phyloP scores from a whole-genome alignment of 495 filamentous ascomycete species.

The Penicillium tannophilum region DNA sequence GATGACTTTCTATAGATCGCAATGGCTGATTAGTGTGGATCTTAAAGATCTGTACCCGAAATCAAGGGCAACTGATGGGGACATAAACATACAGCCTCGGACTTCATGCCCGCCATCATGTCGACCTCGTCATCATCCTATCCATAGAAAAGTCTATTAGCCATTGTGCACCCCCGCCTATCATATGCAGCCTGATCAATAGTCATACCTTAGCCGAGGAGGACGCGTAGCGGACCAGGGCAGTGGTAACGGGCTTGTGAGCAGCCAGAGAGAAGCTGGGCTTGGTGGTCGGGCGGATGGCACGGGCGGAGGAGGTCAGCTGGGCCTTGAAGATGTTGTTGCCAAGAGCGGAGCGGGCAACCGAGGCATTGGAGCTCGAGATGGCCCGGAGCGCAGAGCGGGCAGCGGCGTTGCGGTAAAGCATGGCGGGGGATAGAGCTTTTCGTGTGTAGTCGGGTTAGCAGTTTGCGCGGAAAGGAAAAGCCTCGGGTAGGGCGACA shows the following conservation, averaged over 20 bases:
- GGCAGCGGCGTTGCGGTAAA: conserved; percentile 49
- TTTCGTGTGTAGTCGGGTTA: conserved; percentile 41
- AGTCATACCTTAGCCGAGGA: conserved; percentile 38
- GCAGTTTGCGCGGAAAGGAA: conserved; percentile 29
- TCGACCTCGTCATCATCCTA: conserved; percentile 52
- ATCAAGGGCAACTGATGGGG: conserved; percentile 6
- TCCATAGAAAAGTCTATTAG: conserved; percentile 30
- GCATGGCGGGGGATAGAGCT: conserved; percentile 45
- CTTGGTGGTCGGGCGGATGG: conserved; percentile 37
- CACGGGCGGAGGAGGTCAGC: conserved; percentile 47
- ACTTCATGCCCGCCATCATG: conserved; percentile 67
- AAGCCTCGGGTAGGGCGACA: conserved; percentile 38
- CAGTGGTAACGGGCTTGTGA: conserved; percentile 55
- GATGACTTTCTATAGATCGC: conserved; percentile 64
- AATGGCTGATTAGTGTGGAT: conserved; percentile 14
- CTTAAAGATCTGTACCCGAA: no score
- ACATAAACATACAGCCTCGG: conserved; percentile 68
- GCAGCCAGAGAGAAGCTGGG: conserved; percentile 46
- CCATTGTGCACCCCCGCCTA: conserved; percentile 19
- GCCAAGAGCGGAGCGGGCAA: conserved; percentile 41
- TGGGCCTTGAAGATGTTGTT: conserved; percentile 50
- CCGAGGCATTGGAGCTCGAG: conserved; percentile 52
- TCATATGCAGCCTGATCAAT: neutral
- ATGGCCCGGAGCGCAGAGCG: conserved; percentile 51
- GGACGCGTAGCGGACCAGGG: conserved; percentile 52